Evolutionary conservation across 371 early-diverging fungal genomes (phyloP).

Genomic region (Funneliformis caledonium): DNA sequence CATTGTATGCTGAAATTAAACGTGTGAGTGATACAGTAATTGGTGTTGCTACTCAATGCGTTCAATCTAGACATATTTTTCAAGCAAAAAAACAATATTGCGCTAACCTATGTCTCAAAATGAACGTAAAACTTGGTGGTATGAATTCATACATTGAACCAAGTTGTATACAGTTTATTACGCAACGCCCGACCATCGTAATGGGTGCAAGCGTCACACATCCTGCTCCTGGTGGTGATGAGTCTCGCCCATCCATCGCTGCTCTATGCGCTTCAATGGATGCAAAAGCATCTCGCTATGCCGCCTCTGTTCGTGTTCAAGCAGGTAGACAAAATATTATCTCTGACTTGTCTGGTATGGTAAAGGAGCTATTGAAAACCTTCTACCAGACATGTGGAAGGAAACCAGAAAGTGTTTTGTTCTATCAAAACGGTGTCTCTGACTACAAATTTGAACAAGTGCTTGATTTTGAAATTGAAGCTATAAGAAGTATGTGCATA

Average conservation of each 20-base stretch:
- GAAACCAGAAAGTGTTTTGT: constrained; percentile 79
- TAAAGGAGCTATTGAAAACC: constrained; percentile 78
- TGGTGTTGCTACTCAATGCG: constrained; percentile 91
- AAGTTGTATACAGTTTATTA: constrained; percentile 62
- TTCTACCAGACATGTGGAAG: constrained; percentile 60
- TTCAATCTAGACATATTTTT: constrained; percentile 76
- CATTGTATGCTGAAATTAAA: constrained; percentile 91
- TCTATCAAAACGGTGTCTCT: constrained; percentile 82
- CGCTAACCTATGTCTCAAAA: constrained; percentile 82
- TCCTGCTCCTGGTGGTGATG: constrained; percentile 71
- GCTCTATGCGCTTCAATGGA: constrained; percentile 89
- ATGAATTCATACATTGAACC: constrained; percentile 63
- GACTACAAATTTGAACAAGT: constrained; percentile 80
- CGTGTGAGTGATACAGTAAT: constrained; percentile 88
- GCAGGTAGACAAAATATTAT: constrained; percentile 88
- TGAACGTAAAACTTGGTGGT: constrained; percentile 89
- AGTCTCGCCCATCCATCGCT: constrained; percentile 81
- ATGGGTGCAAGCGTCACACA: constrained; percentile 96
- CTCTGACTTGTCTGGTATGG: constrained; percentile 80
- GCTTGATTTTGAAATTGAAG: constrained; percentile 66
- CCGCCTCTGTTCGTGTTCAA: constrained; percentile 83
- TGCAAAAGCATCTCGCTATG: constrained; percentile 84
- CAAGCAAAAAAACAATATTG: constrained; percentile 69
- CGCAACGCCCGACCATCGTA: constrained; percentile 79
- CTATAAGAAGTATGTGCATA: constrained; percentile 60